These are phyloP conservation scores for Triticum timopheevii DNA, from an alignment of 176 grass and related monocot species.

Conservation along the genomic window DNA sequence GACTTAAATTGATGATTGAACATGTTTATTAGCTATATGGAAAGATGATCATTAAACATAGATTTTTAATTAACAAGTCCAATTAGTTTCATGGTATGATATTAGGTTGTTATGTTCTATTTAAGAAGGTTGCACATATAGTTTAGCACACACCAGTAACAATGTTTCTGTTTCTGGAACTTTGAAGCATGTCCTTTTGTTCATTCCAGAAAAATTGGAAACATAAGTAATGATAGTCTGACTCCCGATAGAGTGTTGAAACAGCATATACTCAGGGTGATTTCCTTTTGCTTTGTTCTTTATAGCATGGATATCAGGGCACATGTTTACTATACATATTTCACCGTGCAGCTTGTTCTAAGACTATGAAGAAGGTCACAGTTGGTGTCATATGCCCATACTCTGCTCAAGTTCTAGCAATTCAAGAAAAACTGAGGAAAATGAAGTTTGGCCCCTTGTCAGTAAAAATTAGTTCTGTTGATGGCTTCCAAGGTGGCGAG, in stretches of 20 bases:
- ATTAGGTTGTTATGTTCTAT: not conserved
- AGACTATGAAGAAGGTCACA: constrained; percentile 40
- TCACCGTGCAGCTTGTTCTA: constrained; percentile 40
- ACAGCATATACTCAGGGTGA: constrained; percentile 2
- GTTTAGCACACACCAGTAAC: not conserved
- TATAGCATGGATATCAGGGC: constrained; percentile 2
- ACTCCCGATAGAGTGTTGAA: not conserved
- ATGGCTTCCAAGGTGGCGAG: constrained; percentile 77
- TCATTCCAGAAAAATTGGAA: not conserved
- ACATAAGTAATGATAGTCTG: not conserved
- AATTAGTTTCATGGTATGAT: not conserved
- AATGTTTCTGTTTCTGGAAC: constrained; percentile 9
- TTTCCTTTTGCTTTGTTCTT: not conserved
- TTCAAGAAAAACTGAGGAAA: constrained; percentile 41
- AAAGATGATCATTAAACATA: not conserved
- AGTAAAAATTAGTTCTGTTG: constrained; percentile 68
- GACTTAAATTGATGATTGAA: not conserved
- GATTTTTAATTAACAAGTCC: not conserved
- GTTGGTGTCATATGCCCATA: constrained; percentile 83
- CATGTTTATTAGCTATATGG: not conserved
- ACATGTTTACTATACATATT: constrained; percentile 14
- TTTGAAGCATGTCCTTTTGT: not conserved
- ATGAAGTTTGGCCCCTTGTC: constrained; percentile 14
- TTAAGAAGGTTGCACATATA: not conserved
- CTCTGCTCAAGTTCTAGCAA: constrained; percentile 56